These are phyloP conservation scores for Gracilaria gracilis DNA, from an alignment of 23 red algal species.

Conservation along the genomic window DNA sequence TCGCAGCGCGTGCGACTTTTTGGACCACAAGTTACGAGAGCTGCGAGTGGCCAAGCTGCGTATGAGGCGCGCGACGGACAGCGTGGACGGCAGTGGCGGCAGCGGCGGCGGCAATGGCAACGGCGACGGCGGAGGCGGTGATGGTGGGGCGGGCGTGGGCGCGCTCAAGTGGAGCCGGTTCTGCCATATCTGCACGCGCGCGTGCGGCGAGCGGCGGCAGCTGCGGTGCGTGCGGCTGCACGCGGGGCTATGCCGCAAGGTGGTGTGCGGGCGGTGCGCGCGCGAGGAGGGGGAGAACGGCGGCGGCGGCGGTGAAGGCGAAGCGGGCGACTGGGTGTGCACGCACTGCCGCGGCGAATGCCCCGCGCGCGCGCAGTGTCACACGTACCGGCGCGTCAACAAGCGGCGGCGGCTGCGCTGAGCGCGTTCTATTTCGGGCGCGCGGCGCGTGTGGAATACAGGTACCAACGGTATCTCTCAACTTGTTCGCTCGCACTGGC, in stretches of 20 bases:
- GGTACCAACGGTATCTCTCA: too few species aligned
- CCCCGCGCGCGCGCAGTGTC: constrained; percentile 47
- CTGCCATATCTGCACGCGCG: constrained; percentile 62
- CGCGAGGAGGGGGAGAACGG: background rate
- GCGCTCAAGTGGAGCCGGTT: constrained; percentile 44
- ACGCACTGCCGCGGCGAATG: constrained; percentile 51
- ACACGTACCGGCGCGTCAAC: constrained; percentile 57
- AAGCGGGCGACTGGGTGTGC: constrained; percentile 16
- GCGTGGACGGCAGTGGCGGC: too few species aligned
- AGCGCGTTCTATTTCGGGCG: too few species aligned
- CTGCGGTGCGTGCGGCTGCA: constrained; percentile 20
- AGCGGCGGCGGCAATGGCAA: background rate
- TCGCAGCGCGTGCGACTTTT: background rate
- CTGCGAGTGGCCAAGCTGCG: background rate
- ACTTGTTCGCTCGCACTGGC: too few species aligned
- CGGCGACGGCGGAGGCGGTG: background rate
- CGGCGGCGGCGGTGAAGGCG: background rate
- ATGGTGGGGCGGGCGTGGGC: background rate
- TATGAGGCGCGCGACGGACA: too few species aligned
- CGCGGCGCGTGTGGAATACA: too few species aligned
- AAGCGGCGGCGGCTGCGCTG: constrained; percentile 3
- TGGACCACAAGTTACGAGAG: background rate
- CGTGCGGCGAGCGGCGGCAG: background rate
- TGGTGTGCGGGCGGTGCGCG: constrained; percentile 37
- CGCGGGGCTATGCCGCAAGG: constrained; percentile 37